Evolutionary conservation across 2,329 filamentous ascomycete species (phyloP).

Genomic region (Penicillium janthinellum): DNA sequence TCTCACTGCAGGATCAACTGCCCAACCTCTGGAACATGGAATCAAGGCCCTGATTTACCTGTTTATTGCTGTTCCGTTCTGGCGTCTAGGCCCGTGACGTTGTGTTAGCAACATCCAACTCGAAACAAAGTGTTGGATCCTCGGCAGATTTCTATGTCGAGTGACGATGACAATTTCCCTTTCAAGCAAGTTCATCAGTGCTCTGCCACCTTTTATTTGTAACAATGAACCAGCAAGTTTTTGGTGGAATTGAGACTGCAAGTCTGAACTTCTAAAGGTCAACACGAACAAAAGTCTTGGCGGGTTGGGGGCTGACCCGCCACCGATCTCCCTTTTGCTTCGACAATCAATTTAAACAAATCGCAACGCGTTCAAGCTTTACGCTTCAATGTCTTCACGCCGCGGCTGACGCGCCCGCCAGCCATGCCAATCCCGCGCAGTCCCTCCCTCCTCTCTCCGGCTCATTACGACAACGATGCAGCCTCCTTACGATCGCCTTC

Average conservation of each 20-base stretch:
- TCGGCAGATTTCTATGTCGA: too few species aligned
- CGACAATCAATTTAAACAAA: not conserved
- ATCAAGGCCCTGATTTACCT: not conserved
- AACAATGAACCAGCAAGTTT: not conserved
- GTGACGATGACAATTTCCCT: not conserved
- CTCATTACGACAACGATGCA: slow-evolving; percentile 69
- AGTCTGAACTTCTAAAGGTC: not conserved
- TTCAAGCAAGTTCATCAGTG: not conserved
- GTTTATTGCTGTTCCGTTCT: not conserved
- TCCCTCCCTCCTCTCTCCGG: slow-evolving; percentile 62
- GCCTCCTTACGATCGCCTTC: slow-evolving; percentile 62
- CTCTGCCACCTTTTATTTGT: not conserved
- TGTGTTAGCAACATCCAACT: not conserved
- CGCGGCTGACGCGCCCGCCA: slow-evolving; percentile 20
- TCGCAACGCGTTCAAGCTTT: slow-evolving; percentile 2
- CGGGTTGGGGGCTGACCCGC: slow-evolving; percentile 10
- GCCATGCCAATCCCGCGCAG: slow-evolving; percentile 27
- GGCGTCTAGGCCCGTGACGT: not conserved
- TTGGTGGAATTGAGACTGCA: not conserved
- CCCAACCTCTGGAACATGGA: not conserved
- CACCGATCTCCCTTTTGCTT: slow-evolving; percentile 12
- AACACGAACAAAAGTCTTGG: slow-evolving; percentile 8
- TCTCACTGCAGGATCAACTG: too few species aligned
- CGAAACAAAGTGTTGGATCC: not conserved
- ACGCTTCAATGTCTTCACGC: slow-evolving; percentile 28